Conservation (phyloP, 2,329 filamentous ascomycete species). For the Nakataea oryzae region DNA sequence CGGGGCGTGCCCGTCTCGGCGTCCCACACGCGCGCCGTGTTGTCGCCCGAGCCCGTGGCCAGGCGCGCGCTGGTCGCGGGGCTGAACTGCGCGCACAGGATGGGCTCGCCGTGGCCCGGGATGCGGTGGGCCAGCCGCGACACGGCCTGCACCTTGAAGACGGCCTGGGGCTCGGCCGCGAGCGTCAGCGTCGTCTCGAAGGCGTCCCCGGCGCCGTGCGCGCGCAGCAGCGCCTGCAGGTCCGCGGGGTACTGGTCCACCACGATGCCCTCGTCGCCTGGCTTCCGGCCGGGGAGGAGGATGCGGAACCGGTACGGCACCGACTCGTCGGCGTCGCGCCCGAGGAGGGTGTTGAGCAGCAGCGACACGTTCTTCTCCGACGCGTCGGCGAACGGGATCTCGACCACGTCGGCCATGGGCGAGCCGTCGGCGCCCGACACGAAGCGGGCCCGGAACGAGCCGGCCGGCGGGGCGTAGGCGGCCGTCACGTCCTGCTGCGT, state of each 20-base stretch:
- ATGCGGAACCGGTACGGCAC: constrained; percentile 53
- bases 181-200: constrained; percentile 42
- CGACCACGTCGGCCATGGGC: constrained; percentile 58
- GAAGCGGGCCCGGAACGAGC: constrained; percentile 79
- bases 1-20: constrained; percentile 86
- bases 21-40: constrained; percentile 88
- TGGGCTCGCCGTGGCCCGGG: constrained; percentile 83
- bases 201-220: constrained; percentile 46
- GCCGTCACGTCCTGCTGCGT: constrained; percentile 66
- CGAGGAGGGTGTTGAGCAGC: constrained; percentile 74
- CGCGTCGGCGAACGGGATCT: constrained; percentile 74
- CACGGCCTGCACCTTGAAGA: constrained; percentile 87
- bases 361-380: constrained; percentile 83
- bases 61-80: constrained; percentile 66
- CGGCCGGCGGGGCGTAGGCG: constrained; percentile 57
- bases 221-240: constrained; percentile 40
- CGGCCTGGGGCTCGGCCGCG: constrained; percentile 68
- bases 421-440: constrained; percentile 63
- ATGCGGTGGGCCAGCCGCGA: constrained; percentile 84
- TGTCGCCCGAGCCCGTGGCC: constrained; percentile 76
- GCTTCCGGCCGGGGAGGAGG: constrained; percentile 42
- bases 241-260: constrained; percentile 47
- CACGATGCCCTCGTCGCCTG: constrained; percentile 31
- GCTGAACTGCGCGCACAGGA: constrained; percentile 77
- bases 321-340: constrained; percentile 47